Evolutionary conservation across 768 basidiomycete species (phyloP).

Genomic region (Pleurotus pulmonarius): DNA sequence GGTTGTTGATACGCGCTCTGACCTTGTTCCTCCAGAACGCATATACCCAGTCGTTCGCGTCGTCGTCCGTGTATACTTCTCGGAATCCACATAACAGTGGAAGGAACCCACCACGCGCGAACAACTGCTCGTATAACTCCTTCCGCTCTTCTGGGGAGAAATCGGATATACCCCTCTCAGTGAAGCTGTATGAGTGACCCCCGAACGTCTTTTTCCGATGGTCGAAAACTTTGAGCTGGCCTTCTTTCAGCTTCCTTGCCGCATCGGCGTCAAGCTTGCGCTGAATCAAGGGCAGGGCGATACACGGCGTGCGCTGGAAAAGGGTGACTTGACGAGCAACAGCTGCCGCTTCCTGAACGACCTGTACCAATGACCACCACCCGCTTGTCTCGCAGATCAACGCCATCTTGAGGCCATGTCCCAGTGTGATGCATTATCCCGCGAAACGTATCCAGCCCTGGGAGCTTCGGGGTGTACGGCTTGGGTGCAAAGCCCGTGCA

Average conservation of each 20-base stretch:
- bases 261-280: slow-evolving; percentile 8
- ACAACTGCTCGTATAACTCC: slow-evolving; percentile 11
- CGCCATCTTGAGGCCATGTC: slow-evolving; percentile 17
- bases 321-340: slow-evolving; percentile 11
- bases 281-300: slow-evolving; percentile 20
- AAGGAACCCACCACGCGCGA: slow-evolving; percentile 11
- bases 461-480: slow-evolving; percentile 15
- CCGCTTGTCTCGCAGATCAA: slow-evolving; percentile 18
- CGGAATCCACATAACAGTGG: slow-evolving; percentile 6
- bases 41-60: slow-evolving; percentile 5
- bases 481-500: slow-evolving; percentile 14
- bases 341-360: slow-evolving; percentile 11
- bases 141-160: slow-evolving; percentile 12
- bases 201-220: slow-evolving; percentile 2
- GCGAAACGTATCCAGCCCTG: slow-evolving; percentile 19
- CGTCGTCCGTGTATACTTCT: slow-evolving; percentile 5
- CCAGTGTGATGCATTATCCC: slow-evolving; percentile 20
- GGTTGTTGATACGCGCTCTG: slow-evolving; percentile 9
- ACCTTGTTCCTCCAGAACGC: slow-evolving; percentile 14
- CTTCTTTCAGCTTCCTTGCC: background rate
- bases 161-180: background rate
- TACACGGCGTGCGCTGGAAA: slow-evolving; percentile 19
- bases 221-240: background rate
- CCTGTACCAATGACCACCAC: slow-evolving; percentile 21
- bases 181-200: background rate